These are phyloP conservation scores for Apiotrichum gracile DNA, from an alignment of 1,284 basidiomycete species.

Conservation along the genomic window DNA sequence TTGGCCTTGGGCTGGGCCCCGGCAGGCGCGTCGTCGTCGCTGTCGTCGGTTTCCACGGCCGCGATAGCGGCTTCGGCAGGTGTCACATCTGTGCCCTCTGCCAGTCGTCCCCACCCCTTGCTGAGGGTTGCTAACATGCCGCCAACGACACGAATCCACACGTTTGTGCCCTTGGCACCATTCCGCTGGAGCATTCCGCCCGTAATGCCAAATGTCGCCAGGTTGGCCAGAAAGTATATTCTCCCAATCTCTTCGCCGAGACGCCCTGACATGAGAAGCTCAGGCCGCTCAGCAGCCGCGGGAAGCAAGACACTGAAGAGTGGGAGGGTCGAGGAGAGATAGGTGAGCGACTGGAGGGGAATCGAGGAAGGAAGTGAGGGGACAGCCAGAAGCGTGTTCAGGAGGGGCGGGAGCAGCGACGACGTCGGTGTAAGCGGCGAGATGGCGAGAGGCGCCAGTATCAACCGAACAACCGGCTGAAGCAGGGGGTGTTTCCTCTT, in stretches of 20 bases:
- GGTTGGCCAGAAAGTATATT: slow-evolving; percentile 43
- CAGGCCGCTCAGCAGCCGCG: slow-evolving; percentile 18
- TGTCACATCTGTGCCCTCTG: slow-evolving; percentile 21
- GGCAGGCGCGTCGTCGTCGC: not conserved
- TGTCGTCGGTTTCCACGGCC: not conserved
- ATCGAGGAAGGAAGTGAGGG: slow-evolving; percentile 39
- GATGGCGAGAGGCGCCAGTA: slow-evolving; percentile 32
- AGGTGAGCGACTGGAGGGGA: slow-evolving; percentile 39
- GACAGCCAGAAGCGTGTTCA: slow-evolving; percentile 38
- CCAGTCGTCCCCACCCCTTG: slow-evolving; percentile 43
- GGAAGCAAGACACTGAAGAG: slow-evolving; percentile 39
- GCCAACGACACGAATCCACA: slow-evolving; percentile 39
- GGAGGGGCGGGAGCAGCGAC: slow-evolving; percentile 24
- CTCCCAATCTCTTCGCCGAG: slow-evolving; percentile 35
- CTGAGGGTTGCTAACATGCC: slow-evolving; percentile 24
- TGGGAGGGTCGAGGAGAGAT: slow-evolving; percentile 35
- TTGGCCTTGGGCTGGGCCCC: not conserved
- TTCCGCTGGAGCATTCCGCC: slow-evolving; percentile 36
- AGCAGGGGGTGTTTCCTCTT: slow-evolving; percentile 42
- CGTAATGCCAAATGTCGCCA: slow-evolving; percentile 44
- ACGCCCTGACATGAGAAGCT: slow-evolving; percentile 21
- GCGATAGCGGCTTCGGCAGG: slow-evolving; percentile 4
- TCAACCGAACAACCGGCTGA: slow-evolving; percentile 28
- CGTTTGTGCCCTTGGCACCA: slow-evolving; percentile 19
- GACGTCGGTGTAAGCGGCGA: slow-evolving; percentile 4